Base-by-base conservation (phyloP, 257 asterid species). In the Plantago major region DNA sequence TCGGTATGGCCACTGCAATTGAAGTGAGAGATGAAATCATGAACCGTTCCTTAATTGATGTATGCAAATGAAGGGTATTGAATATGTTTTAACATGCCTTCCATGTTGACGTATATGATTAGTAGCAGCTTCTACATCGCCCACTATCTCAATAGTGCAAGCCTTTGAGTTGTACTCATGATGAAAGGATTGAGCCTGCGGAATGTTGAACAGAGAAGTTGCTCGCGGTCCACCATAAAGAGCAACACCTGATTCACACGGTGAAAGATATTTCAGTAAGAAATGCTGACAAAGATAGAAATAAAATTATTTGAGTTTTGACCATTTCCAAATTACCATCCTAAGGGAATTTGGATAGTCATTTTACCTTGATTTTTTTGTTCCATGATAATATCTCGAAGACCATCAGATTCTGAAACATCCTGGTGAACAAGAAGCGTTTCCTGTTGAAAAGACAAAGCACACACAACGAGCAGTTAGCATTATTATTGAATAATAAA, bases 361-460 rank as follows among this genome's bases (percentile, higher is more conserved):
- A 22, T 12, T 61, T 10, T 68, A 79, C 96, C 96, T 85, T 73
- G 84, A 47, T 65, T 67, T 62, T 81, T 87, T 50, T 85, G 96
- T 73, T 83, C 96, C 75, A 67, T 49, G 46, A 85, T 62, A 59
- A 88, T 79, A 45, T 77, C 89, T 59, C 85, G 82, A 15, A 88
- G 60, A 62, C 68, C 76, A n/a, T 75, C 77, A 9, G 80, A 60
- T 57, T 74, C 72, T 45, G 71, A 65, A 73, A 85, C 72, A 43
- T 84, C 94, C 73, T 81, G 73, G 74, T 88, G 96, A 59, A 85
- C 72, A 17, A 88, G 89, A 68, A 88, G 89, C 0, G 96, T 88
- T 64, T 88, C 96, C 96, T 88, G 71, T 26, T 56, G 43, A 73
- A 38, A 50, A 15, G n/a, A 22, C 14, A 53, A 37, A 11, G 14